Percentiles rank a stretch among this genome's conserved stretches.
These are phyloP conservation scores for Malania oleifera DNA, from an alignment of 164 flowering plant species.

Conservation along the genomic window DNA sequence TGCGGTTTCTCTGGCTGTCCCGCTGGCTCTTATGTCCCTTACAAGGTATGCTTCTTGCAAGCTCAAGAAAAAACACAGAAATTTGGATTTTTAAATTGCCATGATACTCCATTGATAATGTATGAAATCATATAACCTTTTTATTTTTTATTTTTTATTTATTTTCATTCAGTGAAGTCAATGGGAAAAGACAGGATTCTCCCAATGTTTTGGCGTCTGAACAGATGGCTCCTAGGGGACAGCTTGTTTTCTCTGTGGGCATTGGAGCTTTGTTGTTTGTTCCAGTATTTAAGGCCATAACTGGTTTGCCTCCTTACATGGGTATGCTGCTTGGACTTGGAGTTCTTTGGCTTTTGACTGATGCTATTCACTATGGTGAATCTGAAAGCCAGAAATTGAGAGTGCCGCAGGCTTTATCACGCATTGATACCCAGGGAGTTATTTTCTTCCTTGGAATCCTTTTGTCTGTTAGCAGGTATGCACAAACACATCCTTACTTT, in stretches of 20 bases:
- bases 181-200: conserved; percentile 66
- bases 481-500: background rate
- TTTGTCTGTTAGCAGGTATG: conserved; percentile 88
- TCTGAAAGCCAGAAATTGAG: conserved; percentile 77
- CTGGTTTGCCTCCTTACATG: conserved; percentile 95
- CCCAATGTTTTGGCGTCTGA: conserved; percentile 75
- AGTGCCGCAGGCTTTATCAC: conserved; percentile 95
- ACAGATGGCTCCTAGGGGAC: conserved; percentile 96
- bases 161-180: conserved; percentile 73
- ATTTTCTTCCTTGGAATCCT: conserved; percentile 97
- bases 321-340: conserved; percentile 96
- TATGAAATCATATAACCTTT: conserved; percentile 5
- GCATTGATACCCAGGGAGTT: conserved; percentile 95
- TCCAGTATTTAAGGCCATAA: conserved; percentile 91
- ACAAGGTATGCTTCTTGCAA: conserved; percentile 59
- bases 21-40: conserved; percentile 89
- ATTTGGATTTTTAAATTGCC: background rate
- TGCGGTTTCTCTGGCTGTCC: conserved; percentile 79
- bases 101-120: background rate
- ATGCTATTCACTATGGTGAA: conserved; percentile 98
- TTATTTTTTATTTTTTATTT: no score
- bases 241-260: conserved; percentile 86
- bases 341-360: conserved; percentile 94
- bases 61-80: background rate
- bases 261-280: conserved; percentile 89